Base-by-base conservation (phyloP, 75 land plant genomes). In the Pseudotsuga menziesii region DNA sequence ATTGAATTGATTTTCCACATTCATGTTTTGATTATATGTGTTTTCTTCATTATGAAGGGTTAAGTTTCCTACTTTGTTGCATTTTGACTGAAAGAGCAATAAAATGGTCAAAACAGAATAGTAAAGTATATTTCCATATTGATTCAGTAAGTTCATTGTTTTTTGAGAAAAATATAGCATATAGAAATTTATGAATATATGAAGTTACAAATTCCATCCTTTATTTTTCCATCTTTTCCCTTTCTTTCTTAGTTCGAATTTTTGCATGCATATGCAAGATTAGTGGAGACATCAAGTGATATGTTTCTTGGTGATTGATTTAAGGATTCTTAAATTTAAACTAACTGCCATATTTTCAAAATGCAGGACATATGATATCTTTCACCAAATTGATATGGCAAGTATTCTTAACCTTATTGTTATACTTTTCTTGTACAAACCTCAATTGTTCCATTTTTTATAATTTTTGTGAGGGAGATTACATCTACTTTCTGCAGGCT, bases 331-430 rank as follows among this genome's bases (percentile, higher is more conserved):
- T n/a, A 66, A 19, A 19, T 69, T 0, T 5, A 12, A 69, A 41
- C 44, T 69, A 36, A 69, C 22, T 3, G 52, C n/a, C 52, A 20
- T 69, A 44, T 69, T n/a, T 69, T 5, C 29, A 55, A 36, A 74
- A 35, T 78, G 78, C 85, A 96, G 99, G 87, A 97, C 99, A 52
- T 96, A 78, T 85, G 99, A 96, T 87, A 94, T 96, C 70, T 96
- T 82, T 83, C 94, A 94, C 82, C 99, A 96, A 79, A 80, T 96
- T 23, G 88, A 96, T 81, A 83, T 92, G 73, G 99, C 85, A 80
- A 86, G 84, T 75, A 75, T 32, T 66, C 58, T 76, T 11, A 72
- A 14, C 12, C 16, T 22, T 54, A 11, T 32, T 25, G 32, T 59
- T 67, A 58, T 29, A 26, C 7, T 15, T 48, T 76, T 60, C 27